Conservation (phyloP, 208 protist genomes). For the Paratrypanosoma confusum region DNA sequence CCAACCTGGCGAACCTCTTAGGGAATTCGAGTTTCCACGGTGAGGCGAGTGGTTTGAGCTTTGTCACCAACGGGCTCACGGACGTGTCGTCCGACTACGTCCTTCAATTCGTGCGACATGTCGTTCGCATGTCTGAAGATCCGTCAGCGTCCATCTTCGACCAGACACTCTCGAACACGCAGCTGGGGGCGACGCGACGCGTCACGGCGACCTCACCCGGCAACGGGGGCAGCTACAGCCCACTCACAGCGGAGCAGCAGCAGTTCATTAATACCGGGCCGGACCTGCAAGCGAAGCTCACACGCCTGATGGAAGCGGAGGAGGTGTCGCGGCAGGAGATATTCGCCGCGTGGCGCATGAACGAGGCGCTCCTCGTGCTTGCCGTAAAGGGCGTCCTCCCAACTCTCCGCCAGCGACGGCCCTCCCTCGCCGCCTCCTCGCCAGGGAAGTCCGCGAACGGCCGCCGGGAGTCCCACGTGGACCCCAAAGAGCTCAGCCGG, state of each 20-base stretch:
- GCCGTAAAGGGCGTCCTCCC: conserved; percentile 47
- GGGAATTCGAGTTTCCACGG: too few relatives aligned
- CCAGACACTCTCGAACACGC: too few relatives aligned
- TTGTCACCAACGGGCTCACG: conserved; percentile 57
- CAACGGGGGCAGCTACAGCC: too few relatives aligned
- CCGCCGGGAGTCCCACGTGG: too few relatives aligned
- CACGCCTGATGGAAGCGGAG: conserved; percentile 57
- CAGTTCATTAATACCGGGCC: conserved; percentile 37
- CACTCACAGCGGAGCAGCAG: conserved; percentile 7
- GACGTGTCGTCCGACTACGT: conserved; percentile 40
- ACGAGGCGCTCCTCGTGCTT: conserved; percentile 42
- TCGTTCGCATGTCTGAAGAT: conserved; percentile 35
- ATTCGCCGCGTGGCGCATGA: conserved; percentile 43
- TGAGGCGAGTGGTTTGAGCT: too few relatives aligned
- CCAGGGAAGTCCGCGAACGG: too few relatives aligned
- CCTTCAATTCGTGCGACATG: conserved; percentile 29
- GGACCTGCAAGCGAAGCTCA: conserved; percentile 19
- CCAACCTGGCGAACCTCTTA: too few relatives aligned
- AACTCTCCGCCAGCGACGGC: conserved; percentile 42
- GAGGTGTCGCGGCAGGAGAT: conserved; percentile 40
- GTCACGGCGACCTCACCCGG: too few relatives aligned
- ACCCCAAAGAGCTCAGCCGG: too few relatives aligned
- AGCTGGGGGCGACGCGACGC: too few relatives aligned
- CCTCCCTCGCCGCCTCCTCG: too few relatives aligned
- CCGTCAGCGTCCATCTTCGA: too few relatives aligned